A percentile compares a stretch with the other conserved stretches of the same genome.
phyloP scores from a whole-genome alignment of 805 yeast species.

The Candida endomychidarum region DNA sequence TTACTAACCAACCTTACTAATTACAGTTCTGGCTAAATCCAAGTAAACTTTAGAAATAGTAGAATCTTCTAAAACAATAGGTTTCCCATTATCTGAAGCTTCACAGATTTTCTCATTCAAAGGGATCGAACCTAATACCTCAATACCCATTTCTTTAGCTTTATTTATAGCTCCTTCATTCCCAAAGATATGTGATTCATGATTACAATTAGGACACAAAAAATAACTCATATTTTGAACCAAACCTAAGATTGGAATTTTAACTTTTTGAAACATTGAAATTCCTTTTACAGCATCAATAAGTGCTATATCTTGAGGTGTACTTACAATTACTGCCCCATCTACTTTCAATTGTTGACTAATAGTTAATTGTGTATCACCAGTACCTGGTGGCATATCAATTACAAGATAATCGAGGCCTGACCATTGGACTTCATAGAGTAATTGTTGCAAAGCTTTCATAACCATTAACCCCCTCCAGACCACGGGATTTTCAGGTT shows the following conservation, averaged over 20 bases:
- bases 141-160: constrained; percentile 47
- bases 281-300: constrained; percentile 80
- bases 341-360: constrained; percentile 73
- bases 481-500: constrained; percentile 66
- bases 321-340: constrained; percentile 80
- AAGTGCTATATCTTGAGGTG: constrained; percentile 84
- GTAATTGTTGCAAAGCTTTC: constrained; percentile 81
- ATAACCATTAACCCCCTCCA: constrained; percentile 89
- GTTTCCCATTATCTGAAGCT: constrained; percentile 65
- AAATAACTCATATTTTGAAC: constrained; percentile 83
- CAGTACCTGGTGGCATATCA: constrained; percentile 92
- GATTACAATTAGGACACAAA: constrained; percentile 73
- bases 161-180: constrained; percentile 56
- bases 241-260: constrained; percentile 70
- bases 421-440: constrained; percentile 79
- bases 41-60: constrained; percentile 43
- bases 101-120: constrained; percentile 57
- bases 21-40: constrained; percentile 41
- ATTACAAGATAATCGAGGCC: constrained; percentile 65
- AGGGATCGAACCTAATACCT: constrained; percentile 67
- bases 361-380: constrained; percentile 82
- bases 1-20: constrained; percentile 2
- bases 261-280: constrained; percentile 70
- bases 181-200: constrained; percentile 75
- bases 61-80: constrained; percentile 50